phyloP scores from a whole-genome alignment of 2,329 filamentous ascomycete species.

The Talaromyces pinophilus region DNA sequence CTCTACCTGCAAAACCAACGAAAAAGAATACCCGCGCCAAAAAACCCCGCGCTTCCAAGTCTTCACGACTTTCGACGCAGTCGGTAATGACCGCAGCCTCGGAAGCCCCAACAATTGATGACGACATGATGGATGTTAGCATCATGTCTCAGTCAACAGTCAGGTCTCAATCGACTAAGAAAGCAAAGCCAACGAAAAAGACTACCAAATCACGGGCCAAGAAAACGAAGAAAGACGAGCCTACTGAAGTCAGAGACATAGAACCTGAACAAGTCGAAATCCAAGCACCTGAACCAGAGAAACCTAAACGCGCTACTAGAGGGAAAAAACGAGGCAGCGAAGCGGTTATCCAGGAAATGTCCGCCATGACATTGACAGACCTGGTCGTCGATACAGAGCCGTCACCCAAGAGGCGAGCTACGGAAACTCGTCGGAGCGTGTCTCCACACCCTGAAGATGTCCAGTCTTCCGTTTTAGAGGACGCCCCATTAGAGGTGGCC shows the following conservation, averaged over 20 bases:
- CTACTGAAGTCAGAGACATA: slow-evolving; percentile 47
- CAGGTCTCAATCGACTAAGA: slow-evolving; percentile 51
- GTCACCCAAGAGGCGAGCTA: slow-evolving; percentile 62
- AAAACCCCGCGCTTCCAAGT: slow-evolving; percentile 66
- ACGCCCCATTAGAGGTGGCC: slow-evolving; percentile 25
- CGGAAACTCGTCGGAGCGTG: slow-evolving; percentile 53
- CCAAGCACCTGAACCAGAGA: slow-evolving; percentile 34
- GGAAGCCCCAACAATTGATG: slow-evolving; percentile 47
- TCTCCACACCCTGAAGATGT: slow-evolving; percentile 40
- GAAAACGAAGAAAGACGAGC: slow-evolving; percentile 43
- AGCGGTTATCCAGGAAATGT: slow-evolving; percentile 45
- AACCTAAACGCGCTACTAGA: slow-evolving; percentile 39
- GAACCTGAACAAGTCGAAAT: slow-evolving; percentile 35
- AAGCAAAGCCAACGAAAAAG: slow-evolving; percentile 58
- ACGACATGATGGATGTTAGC: slow-evolving; percentile 61
- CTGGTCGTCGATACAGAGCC: slow-evolving; percentile 29
- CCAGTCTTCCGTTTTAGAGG: slow-evolving; percentile 39
- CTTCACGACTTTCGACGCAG: slow-evolving; percentile 63
- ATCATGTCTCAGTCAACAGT: slow-evolving; percentile 52
- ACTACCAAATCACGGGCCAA: slow-evolving; percentile 38
- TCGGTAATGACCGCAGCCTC: slow-evolving; percentile 48
- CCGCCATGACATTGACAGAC: slow-evolving; percentile 22
- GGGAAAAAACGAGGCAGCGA: slow-evolving; percentile 67
- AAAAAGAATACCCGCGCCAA: slow-evolving; percentile 62
- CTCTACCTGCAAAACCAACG: slow-evolving; percentile 53